Base-by-base conservation (phyloP, 2,329 filamentous ascomycete genomes). In the Magnaporthiopsis incrustans region DNA sequence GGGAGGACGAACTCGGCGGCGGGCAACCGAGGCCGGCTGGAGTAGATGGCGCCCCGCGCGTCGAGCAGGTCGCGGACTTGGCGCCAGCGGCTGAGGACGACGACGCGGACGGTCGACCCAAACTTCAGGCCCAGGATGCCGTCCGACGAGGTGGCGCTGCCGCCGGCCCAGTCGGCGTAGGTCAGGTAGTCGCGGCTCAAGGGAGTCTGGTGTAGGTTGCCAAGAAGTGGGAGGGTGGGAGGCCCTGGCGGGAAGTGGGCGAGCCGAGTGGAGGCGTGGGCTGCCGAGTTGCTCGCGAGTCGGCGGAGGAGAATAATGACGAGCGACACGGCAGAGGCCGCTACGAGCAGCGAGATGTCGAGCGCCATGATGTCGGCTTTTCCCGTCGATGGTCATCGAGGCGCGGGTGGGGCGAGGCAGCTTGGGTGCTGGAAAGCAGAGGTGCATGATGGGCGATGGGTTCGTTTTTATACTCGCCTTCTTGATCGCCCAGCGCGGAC, bases 21-120 rank as follows among this genome's bases (percentile, higher is more conserved):
- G 27, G 68, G 67, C 66, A 70, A 66, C 57, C 68, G 68, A 25
- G 68, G 69, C 4, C 69, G 65, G 26, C 66, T 67, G 30, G 69
- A 69, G 61, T 69, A 69, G 63, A 78, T 79, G 59, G 71, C 74
- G 65, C 77, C 78, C 25, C 78, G 73, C 68, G 77, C 77, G 66
- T 81, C 79, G 69, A 81, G 72, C 58, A 81, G 68, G 6, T 81
- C 78, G 0, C 73, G 73, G 0, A 78, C 78, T 1, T 80, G 70
- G 15, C 74, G 68, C 0, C 78, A 77, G 66, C 81, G 78, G 0
- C 75, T 79, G 61, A 81, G 72, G 62, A 81, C 71, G 6, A 81
- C 65, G 33, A 61, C 7, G 14, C 50, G 44, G 60, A n/a, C 60
- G 11, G 60, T 50, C 1, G 60, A 35, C 2, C 60, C 35, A 18